Percentiles rank a stretch among this genome's conserved stretches.
Conservation (phyloP, 257 asterid genomes). For the Solanum chilense region DNA sequence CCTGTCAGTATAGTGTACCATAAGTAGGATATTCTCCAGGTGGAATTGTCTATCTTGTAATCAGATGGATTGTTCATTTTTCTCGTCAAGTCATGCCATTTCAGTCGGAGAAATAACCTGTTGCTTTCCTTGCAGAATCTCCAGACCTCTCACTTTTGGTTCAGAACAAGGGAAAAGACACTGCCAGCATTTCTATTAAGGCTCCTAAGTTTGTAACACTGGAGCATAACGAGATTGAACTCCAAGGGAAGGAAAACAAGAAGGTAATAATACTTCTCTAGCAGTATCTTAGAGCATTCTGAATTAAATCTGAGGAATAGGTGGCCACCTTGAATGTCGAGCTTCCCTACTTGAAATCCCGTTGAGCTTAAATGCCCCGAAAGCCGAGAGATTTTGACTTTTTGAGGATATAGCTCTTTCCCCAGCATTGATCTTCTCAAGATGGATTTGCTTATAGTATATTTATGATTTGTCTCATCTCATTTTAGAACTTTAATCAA, state of each 20-base stretch:
- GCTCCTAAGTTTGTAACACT: slow-evolving; percentile 58
- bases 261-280: slow-evolving; percentile 29
- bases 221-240: slow-evolving; percentile 41
- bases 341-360: background rate
- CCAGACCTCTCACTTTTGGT: slow-evolving; percentile 73
- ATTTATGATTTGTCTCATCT: background rate
- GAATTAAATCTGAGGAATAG: background rate
- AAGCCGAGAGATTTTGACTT: background rate
- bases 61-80: background rate
- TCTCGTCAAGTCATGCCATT: background rate
- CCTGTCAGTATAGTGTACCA: background rate
- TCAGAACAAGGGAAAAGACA: slow-evolving; percentile 59
- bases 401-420: background rate
- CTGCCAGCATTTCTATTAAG: slow-evolving; percentile 33
- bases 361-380: background rate
- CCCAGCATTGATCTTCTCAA: background rate
- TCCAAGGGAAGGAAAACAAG: slow-evolving; percentile 49
- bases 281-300: background rate
- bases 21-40: background rate
- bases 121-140: slow-evolving; percentile 45
- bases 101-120: background rate
- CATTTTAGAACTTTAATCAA: background rate
- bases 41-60: background rate
- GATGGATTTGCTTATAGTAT: background rate
- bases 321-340: background rate